These are phyloP conservation scores for Canariomyces notabilis DNA, from an alignment of 2,329 filamentous ascomycete species.

Conservation along the genomic window DNA sequence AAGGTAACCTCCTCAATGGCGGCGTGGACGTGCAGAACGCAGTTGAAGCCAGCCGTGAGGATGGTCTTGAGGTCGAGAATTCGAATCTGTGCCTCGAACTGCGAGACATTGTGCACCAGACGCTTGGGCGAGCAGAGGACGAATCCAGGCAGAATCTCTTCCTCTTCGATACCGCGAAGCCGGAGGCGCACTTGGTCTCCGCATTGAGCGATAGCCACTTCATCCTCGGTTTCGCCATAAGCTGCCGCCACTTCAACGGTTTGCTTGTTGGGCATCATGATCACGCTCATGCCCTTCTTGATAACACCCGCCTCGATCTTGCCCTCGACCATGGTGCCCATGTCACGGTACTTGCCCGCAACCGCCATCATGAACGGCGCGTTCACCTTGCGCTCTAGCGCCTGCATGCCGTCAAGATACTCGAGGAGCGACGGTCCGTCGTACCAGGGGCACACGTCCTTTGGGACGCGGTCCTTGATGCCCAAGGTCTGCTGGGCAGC, in stretches of 20 bases:
- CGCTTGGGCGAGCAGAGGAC: constrained; percentile 94
- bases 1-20: constrained; percentile 98
- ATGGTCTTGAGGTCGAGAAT: constrained; percentile 94
- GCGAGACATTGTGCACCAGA: constrained; percentile 80
- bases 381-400: constrained; percentile 91
- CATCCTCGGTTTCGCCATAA: constrained; percentile 95
- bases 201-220: constrained; percentile 73
- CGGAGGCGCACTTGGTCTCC: constrained; percentile 93
- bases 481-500: constrained; percentile 81
- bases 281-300: constrained; percentile 78
- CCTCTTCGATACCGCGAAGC: constrained; percentile 91
- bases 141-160: constrained; percentile 92
- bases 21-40: constrained; percentile 93
- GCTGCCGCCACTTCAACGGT: constrained; percentile 75
- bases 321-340: constrained; percentile 96
- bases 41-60: constrained; percentile 92
- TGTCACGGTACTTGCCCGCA: constrained; percentile 91
- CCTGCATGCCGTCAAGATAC: constrained; percentile 89
- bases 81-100: constrained; percentile 94
- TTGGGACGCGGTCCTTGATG: constrained; percentile 83
- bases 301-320: constrained; percentile 82
- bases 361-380: constrained; percentile 99
- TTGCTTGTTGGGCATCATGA: constrained; percentile 95
- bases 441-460: constrained; percentile 75
- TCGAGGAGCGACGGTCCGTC: constrained; percentile 86